A percentile compares a stretch with the other conserved stretches of the same genome.
Conservation (phyloP, 345 rosid genomes). For the Ailanthus altissimus region DNA sequence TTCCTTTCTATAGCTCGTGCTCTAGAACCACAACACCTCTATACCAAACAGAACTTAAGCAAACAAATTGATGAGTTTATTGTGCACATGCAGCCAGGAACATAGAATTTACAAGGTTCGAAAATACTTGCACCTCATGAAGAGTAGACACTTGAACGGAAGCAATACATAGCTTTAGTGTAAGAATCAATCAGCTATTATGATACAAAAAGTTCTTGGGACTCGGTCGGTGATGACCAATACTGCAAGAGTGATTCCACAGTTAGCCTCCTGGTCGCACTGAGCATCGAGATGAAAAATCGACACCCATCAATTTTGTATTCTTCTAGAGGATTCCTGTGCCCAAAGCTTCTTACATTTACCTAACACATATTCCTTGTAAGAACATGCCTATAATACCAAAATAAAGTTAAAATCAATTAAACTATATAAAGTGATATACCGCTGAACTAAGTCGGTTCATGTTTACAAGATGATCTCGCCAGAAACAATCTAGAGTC, state of each 20-base stretch:
- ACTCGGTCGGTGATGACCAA: slow-evolving; percentile 83
- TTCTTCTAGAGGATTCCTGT: slow-evolving; percentile 97
- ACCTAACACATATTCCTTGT: slow-evolving; percentile 50
- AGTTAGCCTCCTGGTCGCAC: slow-evolving; percentile 84
- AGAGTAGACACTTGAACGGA: neutral
- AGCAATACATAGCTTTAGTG: neutral
- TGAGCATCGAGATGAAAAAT: slow-evolving; percentile 94
- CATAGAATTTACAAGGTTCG: neutral
- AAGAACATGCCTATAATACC: slow-evolving; percentile 22
- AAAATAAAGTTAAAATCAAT: neutral
- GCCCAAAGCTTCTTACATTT: slow-evolving; percentile 91
- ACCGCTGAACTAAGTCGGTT: slow-evolving; percentile 94
- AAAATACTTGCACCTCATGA: neutral
- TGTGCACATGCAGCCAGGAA: neutral
- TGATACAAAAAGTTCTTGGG: slow-evolving; percentile 56
- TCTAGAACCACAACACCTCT: too few species aligned
- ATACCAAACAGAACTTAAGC: too few species aligned
- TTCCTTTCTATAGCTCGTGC: too few species aligned
- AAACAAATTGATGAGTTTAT: too few species aligned
- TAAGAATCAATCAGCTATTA: slow-evolving; percentile 1
- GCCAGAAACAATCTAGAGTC: slow-evolving; percentile 87
- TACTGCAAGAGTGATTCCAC: slow-evolving; percentile 74
- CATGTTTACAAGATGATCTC: slow-evolving; percentile 94
- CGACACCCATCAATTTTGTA: slow-evolving; percentile 95
- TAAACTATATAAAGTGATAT: slow-evolving; percentile 18